Base-by-base conservation (phyloP, 768 basidiomycete species). In the Podaxis sp. region DNA sequence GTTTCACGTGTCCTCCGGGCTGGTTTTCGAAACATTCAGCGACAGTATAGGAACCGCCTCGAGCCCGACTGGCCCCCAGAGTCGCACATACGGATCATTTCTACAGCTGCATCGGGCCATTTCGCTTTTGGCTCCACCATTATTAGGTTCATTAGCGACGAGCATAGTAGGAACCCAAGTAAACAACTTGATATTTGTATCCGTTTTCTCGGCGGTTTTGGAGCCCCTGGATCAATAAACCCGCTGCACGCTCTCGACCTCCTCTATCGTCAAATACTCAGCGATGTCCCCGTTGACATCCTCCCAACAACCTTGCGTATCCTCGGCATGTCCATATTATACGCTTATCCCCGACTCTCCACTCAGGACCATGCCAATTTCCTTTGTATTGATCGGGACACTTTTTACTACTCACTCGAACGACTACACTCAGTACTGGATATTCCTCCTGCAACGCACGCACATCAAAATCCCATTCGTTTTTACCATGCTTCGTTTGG, bases 221-320 rank as follows among this genome's bases (percentile, higher is more conserved):
- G 47, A 4, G 9, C 8, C 19, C n/a, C 22, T 8, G 47, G 51
- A 22, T 3, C 22, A 13, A 19, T 54, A 2, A 61, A 54, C 41
- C 59, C 59, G 2, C 13, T 61, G 13, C 52, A 53, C 8, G 51
- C 59, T 1, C 51, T 61, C 4, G 59, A 61, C 40, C 27, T 29
- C 3, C 59, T 61, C 41, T 61, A 61, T 22, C 27, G n/a, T 1
- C 52, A 54, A 46, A 54, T 54, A 13, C 40, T 61, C 9, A 47
- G 40, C 2, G 40, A 43, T 24, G 40, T 61, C 41, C 59, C 59
- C 4, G 9, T n/a, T 6, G 52, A 43, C 2, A 41, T 22, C 19
- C 59, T 61, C 7, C 52, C 51, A 3, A 61, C 25, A 8, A 61
- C 59, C 11, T 54, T 61, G 52, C 59, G 59, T 5, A 43, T 61